Evolutionary conservation across 257 asterid genomes (phyloP).

Genomic region (Petrea volubilis): DNA sequence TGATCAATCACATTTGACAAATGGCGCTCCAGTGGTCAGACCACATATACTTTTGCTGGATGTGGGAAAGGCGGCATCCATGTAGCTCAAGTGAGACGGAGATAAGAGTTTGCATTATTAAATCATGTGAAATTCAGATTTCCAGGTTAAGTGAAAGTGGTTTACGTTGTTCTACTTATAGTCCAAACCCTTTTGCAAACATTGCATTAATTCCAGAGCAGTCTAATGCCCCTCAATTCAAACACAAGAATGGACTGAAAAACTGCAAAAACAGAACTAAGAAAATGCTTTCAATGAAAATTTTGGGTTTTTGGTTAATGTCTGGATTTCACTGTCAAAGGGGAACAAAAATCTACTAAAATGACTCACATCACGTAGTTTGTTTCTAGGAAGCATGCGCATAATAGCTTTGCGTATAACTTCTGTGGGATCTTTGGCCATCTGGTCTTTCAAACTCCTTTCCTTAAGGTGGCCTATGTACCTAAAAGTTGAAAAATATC

Average conservation of each 20-base stretch:
- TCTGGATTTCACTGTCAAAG: not conserved
- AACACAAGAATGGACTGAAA: not conserved
- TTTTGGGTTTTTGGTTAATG: too few species aligned
- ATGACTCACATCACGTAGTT: conserved; percentile 87
- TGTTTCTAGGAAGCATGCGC: conserved; percentile 96
- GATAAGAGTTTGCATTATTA: not conserved
- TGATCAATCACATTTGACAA: not conserved
- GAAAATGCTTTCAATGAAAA: not conserved
- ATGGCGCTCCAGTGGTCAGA: not conserved
- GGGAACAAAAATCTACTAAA: conserved; percentile 8
- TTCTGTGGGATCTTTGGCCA: conserved; percentile 97
- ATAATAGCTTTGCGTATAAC: conserved; percentile 95
- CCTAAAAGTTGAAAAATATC: conserved; percentile 34
- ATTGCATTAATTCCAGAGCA: not conserved
- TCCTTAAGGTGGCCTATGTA: conserved; percentile 93
- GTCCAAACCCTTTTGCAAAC: not conserved
- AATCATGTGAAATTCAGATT: not conserved
- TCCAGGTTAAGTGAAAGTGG: not conserved
- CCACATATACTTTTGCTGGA: not conserved
- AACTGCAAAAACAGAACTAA: not conserved
- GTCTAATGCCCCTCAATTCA: not conserved
- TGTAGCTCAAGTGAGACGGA: not conserved
- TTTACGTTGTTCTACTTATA: not conserved
- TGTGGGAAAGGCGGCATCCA: conserved; percentile 1
- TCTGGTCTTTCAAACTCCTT: conserved; percentile 94